phyloP scores from a whole-genome alignment of 1,284 basidiomycete species.

The Puccinia horiana region DNA sequence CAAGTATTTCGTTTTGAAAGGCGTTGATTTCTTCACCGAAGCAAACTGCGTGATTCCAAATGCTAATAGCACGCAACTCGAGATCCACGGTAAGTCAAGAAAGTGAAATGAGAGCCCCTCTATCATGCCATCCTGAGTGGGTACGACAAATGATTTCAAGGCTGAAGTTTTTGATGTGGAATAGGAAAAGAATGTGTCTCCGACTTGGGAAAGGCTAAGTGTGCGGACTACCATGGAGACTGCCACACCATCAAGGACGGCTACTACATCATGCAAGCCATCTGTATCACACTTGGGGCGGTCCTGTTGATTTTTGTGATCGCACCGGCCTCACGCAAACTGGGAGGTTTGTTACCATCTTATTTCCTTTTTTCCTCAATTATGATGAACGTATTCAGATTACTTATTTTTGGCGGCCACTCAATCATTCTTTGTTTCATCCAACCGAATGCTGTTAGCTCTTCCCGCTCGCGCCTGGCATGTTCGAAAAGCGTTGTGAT shows the following conservation, averaged over 20 bases:
- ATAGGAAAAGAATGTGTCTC: constrained; percentile 80
- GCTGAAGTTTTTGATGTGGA: constrained; percentile 38
- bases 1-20: constrained; percentile 85
- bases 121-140: neutral
- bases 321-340: constrained; percentile 75
- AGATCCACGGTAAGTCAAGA: constrained; percentile 34
- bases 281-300: constrained; percentile 77
- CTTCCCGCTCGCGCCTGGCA: constrained; percentile 45
- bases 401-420: no score
- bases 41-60: constrained; percentile 72
- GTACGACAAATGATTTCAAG: neutral
- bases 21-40: constrained; percentile 80
- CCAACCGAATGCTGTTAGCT: neutral
- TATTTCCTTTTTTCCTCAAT: neutral
- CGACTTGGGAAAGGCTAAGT: constrained; percentile 79
- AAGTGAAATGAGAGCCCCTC: neutral
- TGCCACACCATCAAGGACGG: constrained; percentile 86
- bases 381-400: neutral
- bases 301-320: constrained; percentile 75
- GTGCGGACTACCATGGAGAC: constrained; percentile 72
- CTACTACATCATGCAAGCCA: constrained; percentile 79
- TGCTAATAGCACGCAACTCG: constrained; percentile 4
- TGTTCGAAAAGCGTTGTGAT: constrained; percentile 37
- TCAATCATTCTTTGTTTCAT: neutral
- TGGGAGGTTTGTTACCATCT: constrained; percentile 73